Evolutionary conservation across 2,329 filamentous ascomycete species (phyloP), one percentile per base, ranked within the genome.

Genomic region (Acrocalymma vagum): DNA sequence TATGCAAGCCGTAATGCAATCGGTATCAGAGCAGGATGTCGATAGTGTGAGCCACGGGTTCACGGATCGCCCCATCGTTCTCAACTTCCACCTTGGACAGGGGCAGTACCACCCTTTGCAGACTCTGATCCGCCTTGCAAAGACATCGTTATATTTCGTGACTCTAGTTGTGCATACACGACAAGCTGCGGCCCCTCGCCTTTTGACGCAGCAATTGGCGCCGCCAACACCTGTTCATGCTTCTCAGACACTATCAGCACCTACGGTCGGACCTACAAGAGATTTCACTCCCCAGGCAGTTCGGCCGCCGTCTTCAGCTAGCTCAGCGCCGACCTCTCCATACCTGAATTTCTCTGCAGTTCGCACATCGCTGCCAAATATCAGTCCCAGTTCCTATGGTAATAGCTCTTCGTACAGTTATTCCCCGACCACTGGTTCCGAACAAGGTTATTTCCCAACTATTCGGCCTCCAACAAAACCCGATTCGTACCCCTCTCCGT

Each of bases 131-230:
- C 57, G 66, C 13, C 59, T 70, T 26, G 75, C 73, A 9, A 76
- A 73, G 51, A 72, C 72, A 9, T 69, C 69, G 11, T 54, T 72
- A 13, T 78, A 75, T 53, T 78, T 77, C 35, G 70, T 75, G 15
- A 72, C 72, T 16, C 53, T 77, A 27, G 72, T 72, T 24, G 62
- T 70, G 29, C 59, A 55, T 22, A 63, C 56, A 22, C 53, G 54
- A 29, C 50, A 52, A 15, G 39, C 53, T 15, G 36, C 49, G 6
- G 61, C 45, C 35, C 60, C 65, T 42, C 49, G 57, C 59, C 59
- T 68, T 56, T 36, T 61, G 29, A 67, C 64, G 8, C 63, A 66
- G 33, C 64, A 69, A 27, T 43, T 64, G 17, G 62, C 61, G 37
- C 62, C 65, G 27, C 62, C 63, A 3, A 65, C 62, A 23, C 57